phyloP scores from a whole-genome alignment of 768 basidiomycete genomes.

The Pleurotus eryngii region DNA sequence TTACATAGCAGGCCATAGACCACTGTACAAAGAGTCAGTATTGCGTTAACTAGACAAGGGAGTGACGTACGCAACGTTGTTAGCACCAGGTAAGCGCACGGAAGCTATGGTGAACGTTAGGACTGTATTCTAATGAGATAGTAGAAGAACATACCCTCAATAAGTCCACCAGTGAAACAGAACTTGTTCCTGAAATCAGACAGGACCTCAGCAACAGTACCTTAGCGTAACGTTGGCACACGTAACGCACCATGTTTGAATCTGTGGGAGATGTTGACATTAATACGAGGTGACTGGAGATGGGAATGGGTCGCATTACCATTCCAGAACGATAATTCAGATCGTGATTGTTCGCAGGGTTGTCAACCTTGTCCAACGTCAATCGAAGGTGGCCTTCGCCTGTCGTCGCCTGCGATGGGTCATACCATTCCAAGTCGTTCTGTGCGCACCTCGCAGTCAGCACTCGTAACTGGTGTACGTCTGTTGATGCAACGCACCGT shows the following conservation, averaged over 20 bases:
- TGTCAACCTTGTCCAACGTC: constrained; percentile 53
- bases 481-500: constrained; percentile 36
- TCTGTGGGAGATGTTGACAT: constrained; percentile 14
- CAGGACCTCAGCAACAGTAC: no score
- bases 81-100: constrained; percentile 40
- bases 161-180: constrained; percentile 77
- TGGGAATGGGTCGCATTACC: constrained; percentile 31
- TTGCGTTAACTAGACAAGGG: constrained; percentile 8
- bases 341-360: constrained; percentile 50
- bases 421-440: constrained; percentile 80
- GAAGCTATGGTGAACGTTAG: constrained; percentile 24
- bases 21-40: constrained; percentile 14
- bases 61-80: constrained; percentile 19
- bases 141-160: constrained; percentile 36
- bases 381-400: constrained; percentile 66
- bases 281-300: background rate
- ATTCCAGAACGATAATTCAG: constrained; percentile 60
- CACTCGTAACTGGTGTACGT: no score
- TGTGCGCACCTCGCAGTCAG: constrained; percentile 9
- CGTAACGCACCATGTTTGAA: constrained; percentile 29
- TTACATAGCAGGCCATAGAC: constrained; percentile 37
- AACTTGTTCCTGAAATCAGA: constrained; percentile 46
- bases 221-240: no score
- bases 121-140: background rate
- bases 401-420: constrained; percentile 65